Percentiles rank a stretch among this genome's conserved stretches.
These are phyloP conservation scores for Isabelozyma rhagii DNA, from an alignment of 805 yeast species.

Conservation along the genomic window DNA sequence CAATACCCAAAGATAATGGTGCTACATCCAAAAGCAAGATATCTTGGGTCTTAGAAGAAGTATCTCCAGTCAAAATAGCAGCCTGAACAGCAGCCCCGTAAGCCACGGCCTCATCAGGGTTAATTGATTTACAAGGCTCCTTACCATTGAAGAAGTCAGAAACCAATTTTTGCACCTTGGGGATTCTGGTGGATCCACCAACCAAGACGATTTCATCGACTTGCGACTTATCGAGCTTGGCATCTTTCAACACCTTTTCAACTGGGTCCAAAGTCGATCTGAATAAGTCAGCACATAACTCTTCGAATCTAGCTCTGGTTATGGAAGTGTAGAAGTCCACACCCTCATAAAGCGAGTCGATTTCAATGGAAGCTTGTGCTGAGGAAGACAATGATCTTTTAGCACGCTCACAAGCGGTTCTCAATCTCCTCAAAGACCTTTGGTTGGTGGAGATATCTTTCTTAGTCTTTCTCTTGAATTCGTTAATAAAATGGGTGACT, in stretches of 20 bases:
- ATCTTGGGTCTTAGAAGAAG: slow-evolving; percentile 44
- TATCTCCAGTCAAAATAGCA: slow-evolving; percentile 92
- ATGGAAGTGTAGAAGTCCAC: slow-evolving; percentile 92
- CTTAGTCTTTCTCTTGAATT: slow-evolving; percentile 90
- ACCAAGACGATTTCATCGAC: slow-evolving; percentile 94
- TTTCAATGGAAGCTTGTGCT: slow-evolving; percentile 93
- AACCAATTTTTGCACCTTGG: slow-evolving; percentile 92
- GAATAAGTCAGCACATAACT: slow-evolving; percentile 87
- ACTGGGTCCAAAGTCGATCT: slow-evolving; percentile 95
- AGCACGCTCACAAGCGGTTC: slow-evolving; percentile 98
- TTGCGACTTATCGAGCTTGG: slow-evolving; percentile 82
- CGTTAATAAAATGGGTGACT: slow-evolving; percentile 84
- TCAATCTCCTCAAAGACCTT: slow-evolving; percentile 87
- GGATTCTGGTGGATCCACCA: slow-evolving; percentile 99
- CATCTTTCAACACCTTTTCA: slow-evolving; percentile 91
- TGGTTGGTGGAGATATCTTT: slow-evolving; percentile 79
- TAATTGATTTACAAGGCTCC: slow-evolving; percentile 94
- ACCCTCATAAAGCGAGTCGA: slow-evolving; percentile 92
- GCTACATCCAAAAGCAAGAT: slow-evolving; percentile 81
- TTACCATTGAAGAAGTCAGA: slow-evolving; percentile 90
- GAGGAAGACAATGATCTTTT: slow-evolving; percentile 94
- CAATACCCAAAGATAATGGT: slow-evolving; percentile 92
- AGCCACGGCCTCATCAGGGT: slow-evolving; percentile 99
- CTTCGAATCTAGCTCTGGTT: slow-evolving; percentile 98
- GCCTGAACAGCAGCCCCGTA: slow-evolving; percentile 99